A percentile compares a stretch with the other conserved stretches of the same genome.
These are phyloP conservation scores for Agastache rugosa DNA, from an alignment of 257 asterid species.

Conservation along the genomic window DNA sequence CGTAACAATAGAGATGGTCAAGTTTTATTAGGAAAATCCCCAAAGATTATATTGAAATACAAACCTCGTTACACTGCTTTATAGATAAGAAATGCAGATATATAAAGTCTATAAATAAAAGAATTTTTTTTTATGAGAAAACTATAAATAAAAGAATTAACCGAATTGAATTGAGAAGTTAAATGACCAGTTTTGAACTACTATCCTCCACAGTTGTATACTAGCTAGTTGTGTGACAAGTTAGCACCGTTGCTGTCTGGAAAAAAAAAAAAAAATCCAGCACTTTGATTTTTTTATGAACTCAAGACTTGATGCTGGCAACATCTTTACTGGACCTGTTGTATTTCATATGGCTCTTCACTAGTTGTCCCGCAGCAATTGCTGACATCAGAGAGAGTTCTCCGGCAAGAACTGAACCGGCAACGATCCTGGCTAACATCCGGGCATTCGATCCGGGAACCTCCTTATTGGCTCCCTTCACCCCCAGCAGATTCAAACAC, in stretches of 20 bases:
- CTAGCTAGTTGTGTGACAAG: too few species aligned
- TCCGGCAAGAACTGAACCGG: conserved; percentile 52
- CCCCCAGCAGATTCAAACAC: too few species aligned
- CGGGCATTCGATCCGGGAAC: conserved; percentile 49
- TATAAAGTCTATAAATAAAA: too few species aligned
- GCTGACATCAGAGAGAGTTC: conserved; percentile 58
- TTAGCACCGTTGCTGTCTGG: neutral
- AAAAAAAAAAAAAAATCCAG: neutral
- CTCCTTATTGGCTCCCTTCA: conserved; percentile 49
- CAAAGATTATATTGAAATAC: too few species aligned
- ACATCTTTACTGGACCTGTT: conserved; percentile 47
- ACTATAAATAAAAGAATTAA: neutral
- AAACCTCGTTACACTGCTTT: too few species aligned
- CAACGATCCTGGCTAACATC: conserved; percentile 48
- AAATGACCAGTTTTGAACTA: neutral
- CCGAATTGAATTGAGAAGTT: neutral
- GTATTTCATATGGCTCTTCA: conserved; percentile 57
- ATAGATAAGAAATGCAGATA: too few species aligned
- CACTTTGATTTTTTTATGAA: neutral
- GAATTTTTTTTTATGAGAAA: too few species aligned
- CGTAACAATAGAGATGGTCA: too few species aligned
- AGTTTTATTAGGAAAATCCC: too few species aligned
- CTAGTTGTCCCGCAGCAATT: conserved; percentile 53
- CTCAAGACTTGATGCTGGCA: neutral
- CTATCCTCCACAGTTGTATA: conserved; percentile 2